Evolutionary conservation across 176 grass and related monocot species (phyloP), one percentile per base, ranked within the genome.

Genomic region (Chloris gayana): DNA sequence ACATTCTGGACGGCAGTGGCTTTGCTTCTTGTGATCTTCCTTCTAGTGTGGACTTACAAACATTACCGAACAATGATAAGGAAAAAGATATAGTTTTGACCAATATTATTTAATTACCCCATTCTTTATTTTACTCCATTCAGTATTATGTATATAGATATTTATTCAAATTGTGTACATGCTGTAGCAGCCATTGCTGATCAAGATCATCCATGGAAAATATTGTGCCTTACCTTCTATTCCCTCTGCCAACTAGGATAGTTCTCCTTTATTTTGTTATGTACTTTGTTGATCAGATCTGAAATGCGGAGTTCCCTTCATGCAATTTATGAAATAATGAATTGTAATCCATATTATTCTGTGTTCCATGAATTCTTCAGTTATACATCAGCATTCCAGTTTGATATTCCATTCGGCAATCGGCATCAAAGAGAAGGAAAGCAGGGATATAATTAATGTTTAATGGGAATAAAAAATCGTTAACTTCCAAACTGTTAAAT

Each of bases 61-160:
- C 90, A 84, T 87, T 87, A 91, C 75, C 45, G 50, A 84, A 91
- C 88, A 64, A 81, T 99, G 82, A 85, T 65, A 64, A 95, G 79
- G 80, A 99, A 99, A 76, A 93, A 69, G 61, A 27, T 76, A 58
- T 99, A 82, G 89, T 85, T 64, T 70, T 69, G n/a, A 42, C 37
- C 45, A 12, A 44, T 15, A 7, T 9, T 27, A 29, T 88, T 69
- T 72, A 67, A 74, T 60, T 35, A 27, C 27, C 76, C 68, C 67
- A 91, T 88, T 97, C 83, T 84, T 91, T 37, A 37, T 37, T 37
- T 37, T 87, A 37, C 26, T 63, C 54, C 25, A 71, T 82, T 87
- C 69, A 80, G 89, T 87, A 83, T 85, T 83, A 42, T 61, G 96
- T 99, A 99, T 74, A 99, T 95, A 99, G 72, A 95, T 89, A 93